Evolutionary conservation across 371 early-diverging fungal species (phyloP), one percentile per base, ranked within the genome.

Genomic region (Mortierella sp.): DNA sequence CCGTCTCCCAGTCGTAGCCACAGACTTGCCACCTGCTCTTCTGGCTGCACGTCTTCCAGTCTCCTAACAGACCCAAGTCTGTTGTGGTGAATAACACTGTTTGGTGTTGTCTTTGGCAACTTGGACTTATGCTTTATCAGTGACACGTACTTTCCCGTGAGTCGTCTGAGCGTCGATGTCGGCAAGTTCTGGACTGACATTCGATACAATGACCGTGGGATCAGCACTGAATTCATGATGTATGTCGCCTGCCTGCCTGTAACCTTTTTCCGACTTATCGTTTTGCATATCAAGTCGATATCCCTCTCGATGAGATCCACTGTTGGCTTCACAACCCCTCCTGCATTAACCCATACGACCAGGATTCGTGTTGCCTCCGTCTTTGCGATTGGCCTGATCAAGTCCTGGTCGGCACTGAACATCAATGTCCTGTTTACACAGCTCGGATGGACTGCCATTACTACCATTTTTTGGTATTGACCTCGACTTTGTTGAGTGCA

Each of bases 221-320:
- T 55, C 14, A 68, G 60, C 0, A 73, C 61, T 14, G 52, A 62
- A 47, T 73, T 67, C 30, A 72, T 58, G 29, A 73, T 67, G 5
- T 59, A 73, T n/a, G 63, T 46, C 0, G 55, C 60, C 50, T 64
- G 67, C 28, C 62, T 73, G 37, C 67, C 68, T 16, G 73, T 72
- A 25, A 72, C 15, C 1, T 53, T 55, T 4, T 63, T 62, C 14
- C 64, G 26, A 25, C 23, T 4, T 18, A 68, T 26, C 4, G 56
- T 58, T 4, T 21, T 15, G 21, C 63, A 67, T 1, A 72, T 62
- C 4, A 57, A 19, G 9, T 1, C 4, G 19, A 60, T 59, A 18
- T 66, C 67, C 1, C 61, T 9, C 26, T 7, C 4, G 15, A 62
- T 62, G 25, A 68, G 2, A 25, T 4, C n/a, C n/a, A n/a, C n/a